Evolutionary conservation across 345 rosid genomes (phyloP).

Genomic region (Citrus medica): DNA sequence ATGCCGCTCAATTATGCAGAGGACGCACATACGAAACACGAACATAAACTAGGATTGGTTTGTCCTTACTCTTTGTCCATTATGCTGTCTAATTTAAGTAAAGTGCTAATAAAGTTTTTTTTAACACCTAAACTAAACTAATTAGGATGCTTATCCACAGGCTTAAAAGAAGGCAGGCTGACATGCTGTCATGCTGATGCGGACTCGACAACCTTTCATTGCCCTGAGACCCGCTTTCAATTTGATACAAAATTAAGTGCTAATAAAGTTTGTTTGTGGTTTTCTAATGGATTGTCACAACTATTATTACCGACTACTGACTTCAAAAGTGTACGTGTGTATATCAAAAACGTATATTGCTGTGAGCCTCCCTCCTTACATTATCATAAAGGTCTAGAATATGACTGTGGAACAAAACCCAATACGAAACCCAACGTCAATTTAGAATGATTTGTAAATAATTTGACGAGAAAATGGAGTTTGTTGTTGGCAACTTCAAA

Average conservation of each 20-base stretch:
- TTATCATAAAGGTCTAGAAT: background rate
- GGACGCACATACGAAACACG: conserved; percentile 52
- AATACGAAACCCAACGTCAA: background rate
- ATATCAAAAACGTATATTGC: background rate
- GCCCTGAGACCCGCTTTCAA: background rate
- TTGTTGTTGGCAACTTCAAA: background rate
- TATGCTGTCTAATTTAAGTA: background rate
- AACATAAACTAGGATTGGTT: conserved; percentile 47
- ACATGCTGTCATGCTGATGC: conserved; percentile 18
- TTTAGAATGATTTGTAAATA: background rate
- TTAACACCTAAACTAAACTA: conserved; percentile 4
- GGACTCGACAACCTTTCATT: conserved; percentile 19
- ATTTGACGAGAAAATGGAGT: background rate
- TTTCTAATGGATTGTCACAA: background rate
- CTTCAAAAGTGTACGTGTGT: background rate
- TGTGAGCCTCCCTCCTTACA: background rate
- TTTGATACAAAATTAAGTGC: background rate
- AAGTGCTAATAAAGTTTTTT: conserved; percentile 4
- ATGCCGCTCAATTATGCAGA: conserved; percentile 27
- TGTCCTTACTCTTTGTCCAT: conserved; percentile 22
- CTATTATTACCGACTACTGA: background rate
- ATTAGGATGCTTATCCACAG: conserved; percentile 39
- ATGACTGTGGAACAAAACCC: background rate
- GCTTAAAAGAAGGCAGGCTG: conserved; percentile 7
- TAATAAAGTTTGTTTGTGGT: background rate